A percentile compares a stretch with the other conserved stretches of the same genome.
Conservation (phyloP, 768 basidiomycete genomes). For the Tubosaeta brunneosetosa region DNA sequence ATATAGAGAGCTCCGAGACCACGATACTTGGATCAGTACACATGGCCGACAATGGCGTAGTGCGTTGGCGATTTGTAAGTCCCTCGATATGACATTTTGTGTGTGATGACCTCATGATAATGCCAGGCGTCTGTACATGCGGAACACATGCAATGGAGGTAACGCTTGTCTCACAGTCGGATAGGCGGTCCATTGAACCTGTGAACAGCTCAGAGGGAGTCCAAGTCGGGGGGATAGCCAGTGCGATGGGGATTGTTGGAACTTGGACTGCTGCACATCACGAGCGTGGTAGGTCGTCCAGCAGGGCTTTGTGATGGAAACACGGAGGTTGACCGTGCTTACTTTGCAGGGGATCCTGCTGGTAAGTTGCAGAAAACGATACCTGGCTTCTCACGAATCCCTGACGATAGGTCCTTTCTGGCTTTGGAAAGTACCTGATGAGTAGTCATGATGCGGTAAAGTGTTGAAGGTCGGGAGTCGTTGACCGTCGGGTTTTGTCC, state of each 20-base stretch:
- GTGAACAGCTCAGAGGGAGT: slow-evolving; percentile 55
- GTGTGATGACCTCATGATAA: slow-evolving; percentile 4
- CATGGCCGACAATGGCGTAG: slow-evolving; percentile 42
- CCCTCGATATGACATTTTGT: background rate
- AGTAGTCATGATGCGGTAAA: slow-evolving; percentile 19
- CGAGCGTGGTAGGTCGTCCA: slow-evolving; percentile 40
- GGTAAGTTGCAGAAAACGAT: slow-evolving; percentile 37
- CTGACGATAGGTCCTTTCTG: slow-evolving; percentile 57
- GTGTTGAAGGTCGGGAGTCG: background rate
- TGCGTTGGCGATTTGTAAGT: slow-evolving; percentile 61
- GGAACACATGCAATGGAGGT: slow-evolving; percentile 57
- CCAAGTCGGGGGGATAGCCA: slow-evolving; percentile 61
- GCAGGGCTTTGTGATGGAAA: background rate
- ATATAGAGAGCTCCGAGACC: slow-evolving; percentile 40
- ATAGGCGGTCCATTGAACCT: background rate
- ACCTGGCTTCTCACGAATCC: background rate
- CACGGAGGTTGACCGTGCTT: background rate
- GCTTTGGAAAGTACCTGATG: slow-evolving; percentile 57
- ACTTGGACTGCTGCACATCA: slow-evolving; percentile 64
- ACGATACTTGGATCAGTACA: slow-evolving; percentile 46
- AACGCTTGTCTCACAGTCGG: slow-evolving; percentile 6
- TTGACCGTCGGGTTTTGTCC: background rate
- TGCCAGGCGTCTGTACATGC: slow-evolving; percentile 52
- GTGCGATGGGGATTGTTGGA: slow-evolving; percentile 63
- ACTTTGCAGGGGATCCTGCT: slow-evolving; percentile 54